phyloP scores from a whole-genome alignment of 805 yeast genomes.

The Zygotorulaspora danielsina region DNA sequence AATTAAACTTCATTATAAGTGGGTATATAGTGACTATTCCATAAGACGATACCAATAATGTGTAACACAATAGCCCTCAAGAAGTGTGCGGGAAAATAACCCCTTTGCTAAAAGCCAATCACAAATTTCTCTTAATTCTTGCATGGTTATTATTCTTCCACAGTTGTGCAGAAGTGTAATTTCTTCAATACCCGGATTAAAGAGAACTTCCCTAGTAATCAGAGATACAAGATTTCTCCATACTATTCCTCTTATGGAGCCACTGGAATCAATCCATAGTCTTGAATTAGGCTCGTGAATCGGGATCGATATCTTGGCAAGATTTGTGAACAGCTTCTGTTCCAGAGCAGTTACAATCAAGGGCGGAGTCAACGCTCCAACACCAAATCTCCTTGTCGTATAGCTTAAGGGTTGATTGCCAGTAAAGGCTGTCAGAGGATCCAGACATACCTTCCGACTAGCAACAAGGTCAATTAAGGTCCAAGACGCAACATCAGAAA shows the following conservation, averaged over 20 bases:
- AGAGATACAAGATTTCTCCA: constrained; percentile 58
- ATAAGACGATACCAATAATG: constrained; percentile 27
- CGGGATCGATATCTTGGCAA: constrained; percentile 44
- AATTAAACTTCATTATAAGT: background rate
- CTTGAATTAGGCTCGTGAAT: constrained; percentile 57
- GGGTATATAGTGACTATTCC: constrained; percentile 3
- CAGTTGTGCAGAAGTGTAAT: constrained; percentile 20
- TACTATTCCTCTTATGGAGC: constrained; percentile 51
- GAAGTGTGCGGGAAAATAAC: constrained; percentile 14
- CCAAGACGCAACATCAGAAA: constrained; percentile 60
- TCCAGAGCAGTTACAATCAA: constrained; percentile 47
- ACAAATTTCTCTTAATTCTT: constrained; percentile 39
- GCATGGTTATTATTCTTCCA: constrained; percentile 33
- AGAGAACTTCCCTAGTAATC: constrained; percentile 43
- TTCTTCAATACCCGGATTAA: constrained; percentile 52
- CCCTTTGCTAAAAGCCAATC: constrained; percentile 44
- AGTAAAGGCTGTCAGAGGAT: constrained; percentile 53
- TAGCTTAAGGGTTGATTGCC: constrained; percentile 54
- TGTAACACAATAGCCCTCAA: constrained; percentile 22
- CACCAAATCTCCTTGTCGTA: constrained; percentile 70
- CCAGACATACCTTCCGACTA: constrained; percentile 39
- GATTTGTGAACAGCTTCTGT: constrained; percentile 8
- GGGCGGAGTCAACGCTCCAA: constrained; percentile 56
- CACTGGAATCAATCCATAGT: constrained; percentile 67
- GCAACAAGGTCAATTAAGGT: constrained; percentile 54